Base-by-base conservation (phyloP, 2,329 filamentous ascomycete genomes). In the Dothiorella sarmentorum region DNA sequence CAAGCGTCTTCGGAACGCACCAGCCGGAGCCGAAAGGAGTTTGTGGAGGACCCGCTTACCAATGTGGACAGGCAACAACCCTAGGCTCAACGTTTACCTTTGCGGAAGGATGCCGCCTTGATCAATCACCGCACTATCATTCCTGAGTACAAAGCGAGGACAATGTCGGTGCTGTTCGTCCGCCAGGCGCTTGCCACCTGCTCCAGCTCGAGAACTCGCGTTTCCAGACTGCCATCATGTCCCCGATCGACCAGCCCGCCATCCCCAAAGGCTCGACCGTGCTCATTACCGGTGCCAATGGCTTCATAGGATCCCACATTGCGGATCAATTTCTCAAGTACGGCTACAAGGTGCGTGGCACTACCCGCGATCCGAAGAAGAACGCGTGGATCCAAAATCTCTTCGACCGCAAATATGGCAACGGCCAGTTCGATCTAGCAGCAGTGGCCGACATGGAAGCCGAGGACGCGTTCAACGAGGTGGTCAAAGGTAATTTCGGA, bases 251-350 rank as follows among this genome's bases (percentile, higher is more conserved):
- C 13, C 17, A 20, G 5, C 61, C 56, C 10, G 40, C 40, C 18
- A 42, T 64, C 7, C 62, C 63, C 15, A 52, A 67, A 4, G 67
- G 66, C 29, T 63, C 66, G 13, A 49, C 60, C 20, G 59, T 74
- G 24, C 64, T 74, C 9, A 68, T 74, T 3, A 74, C 71, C 0
- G 72, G 71, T 7, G 67, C 64, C 6, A 73, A 69, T 59, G 71
- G 72, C 11, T 62, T 71, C 18, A 67, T 73, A 18, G 72, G 67
- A 15, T 68, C 65, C 20, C 67, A 72, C 52, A 45, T 73, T 2
- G 66, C 60, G 1, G 68, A 73, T 33, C 67, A 71, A 44, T 57
- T 71, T 1, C 62, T 74, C 4, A 42, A 60, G 26, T 58, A 49
- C 33, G 71, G 68, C 7, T 74, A 73, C 59, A 64, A 66, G 29